phyloP scores from a whole-genome alignment of 352 stramenopile species.

The Thalassiosira ordinaria region DNA sequence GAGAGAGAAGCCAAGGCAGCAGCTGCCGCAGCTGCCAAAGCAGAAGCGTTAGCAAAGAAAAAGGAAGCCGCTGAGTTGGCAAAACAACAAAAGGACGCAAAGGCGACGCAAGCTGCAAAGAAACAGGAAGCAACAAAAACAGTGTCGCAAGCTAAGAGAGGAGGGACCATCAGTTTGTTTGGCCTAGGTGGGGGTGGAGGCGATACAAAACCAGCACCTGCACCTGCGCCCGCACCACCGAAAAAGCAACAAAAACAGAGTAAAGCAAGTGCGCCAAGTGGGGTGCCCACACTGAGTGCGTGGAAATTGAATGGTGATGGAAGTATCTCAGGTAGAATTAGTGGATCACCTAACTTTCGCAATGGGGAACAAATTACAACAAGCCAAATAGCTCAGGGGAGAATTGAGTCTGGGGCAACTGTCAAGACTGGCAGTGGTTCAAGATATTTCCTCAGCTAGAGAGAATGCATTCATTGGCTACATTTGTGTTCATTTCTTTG shows the following conservation, averaged over 20 bases:
- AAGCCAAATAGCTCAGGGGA: constrained; percentile 64
- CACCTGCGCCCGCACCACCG: constrained; percentile 19
- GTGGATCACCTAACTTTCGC: constrained; percentile 72
- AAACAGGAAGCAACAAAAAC: constrained; percentile 7
- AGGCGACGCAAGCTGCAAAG: constrained; percentile 15
- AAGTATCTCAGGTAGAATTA: constrained; percentile 71
- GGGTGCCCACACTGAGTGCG: constrained; percentile 67
- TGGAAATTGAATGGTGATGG: constrained; percentile 75
- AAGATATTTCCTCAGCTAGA: constrained; percentile 74
- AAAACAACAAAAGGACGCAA: constrained; percentile 7
- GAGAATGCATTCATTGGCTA: neutral
- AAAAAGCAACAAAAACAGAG: constrained; percentile 16
- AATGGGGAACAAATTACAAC: constrained; percentile 78
- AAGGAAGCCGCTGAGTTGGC: constrained; percentile 17
- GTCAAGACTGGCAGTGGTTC: constrained; percentile 73
- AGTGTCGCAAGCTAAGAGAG: constrained; percentile 21
- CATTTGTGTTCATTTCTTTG: neutral
- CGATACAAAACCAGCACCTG: constrained; percentile 14
- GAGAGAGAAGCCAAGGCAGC: constrained; percentile 28
- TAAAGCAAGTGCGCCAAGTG: constrained; percentile 55
- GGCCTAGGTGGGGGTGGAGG: constrained; percentile 17
- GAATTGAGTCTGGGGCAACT: constrained; percentile 65
- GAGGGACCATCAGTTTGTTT: constrained; percentile 47
- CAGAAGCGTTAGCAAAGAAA: constrained; percentile 44
- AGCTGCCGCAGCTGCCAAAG: constrained; percentile 28